Base-by-base conservation (phyloP, 106 monocot genomes). In the Posidonia australis region DNA sequence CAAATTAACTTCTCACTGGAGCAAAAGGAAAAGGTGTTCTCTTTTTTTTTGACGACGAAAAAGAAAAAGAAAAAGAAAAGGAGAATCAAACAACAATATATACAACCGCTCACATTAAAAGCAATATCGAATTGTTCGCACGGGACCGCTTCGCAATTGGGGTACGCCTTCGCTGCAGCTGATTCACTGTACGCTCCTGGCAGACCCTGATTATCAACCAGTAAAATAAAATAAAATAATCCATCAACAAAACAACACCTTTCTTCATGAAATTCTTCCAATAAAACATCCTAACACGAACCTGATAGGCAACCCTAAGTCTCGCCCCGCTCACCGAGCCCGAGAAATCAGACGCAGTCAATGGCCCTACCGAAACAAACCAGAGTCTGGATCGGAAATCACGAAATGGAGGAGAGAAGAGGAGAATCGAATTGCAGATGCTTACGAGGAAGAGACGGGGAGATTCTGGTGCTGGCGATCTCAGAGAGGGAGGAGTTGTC, bases 121-220 rank as follows among this genome's bases (percentile, higher is more conserved):
- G 62, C 67, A 61, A 61, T 68, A 26, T 75, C 75, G 12, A 75
- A 75, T 13, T 51, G 58, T 29, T 75, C 75, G 49, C 68, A 75
- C 18, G 60, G 68, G 18, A 75, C 68, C 42, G 75, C 43, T 54
- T 67, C 75, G 29, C 75, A 75, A 24, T 68, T 67, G 41, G 75
- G 75, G 22, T 75, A 75, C 13, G 75, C 75, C 67, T 75, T 75
- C 12, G 62, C 36, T 10, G 75, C 75, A 13, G 68, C 75, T 17
- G 75, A 49, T 53, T 75, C 75, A 29, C 68, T 75, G 68, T 75
- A 75, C 26, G 75, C 75, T 60, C 75, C 75, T 3, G 59, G 62
- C 62, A 75, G 42, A 45, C 75, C 75, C 75, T 75, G 48, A 58
- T 32, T 4, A 32, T 17, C 9, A 64, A 64, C 7, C 18, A 13